Conservation (phyloP, 2,329 filamentous ascomycete genomes). For the Colletotrichum paranaense region DNA sequence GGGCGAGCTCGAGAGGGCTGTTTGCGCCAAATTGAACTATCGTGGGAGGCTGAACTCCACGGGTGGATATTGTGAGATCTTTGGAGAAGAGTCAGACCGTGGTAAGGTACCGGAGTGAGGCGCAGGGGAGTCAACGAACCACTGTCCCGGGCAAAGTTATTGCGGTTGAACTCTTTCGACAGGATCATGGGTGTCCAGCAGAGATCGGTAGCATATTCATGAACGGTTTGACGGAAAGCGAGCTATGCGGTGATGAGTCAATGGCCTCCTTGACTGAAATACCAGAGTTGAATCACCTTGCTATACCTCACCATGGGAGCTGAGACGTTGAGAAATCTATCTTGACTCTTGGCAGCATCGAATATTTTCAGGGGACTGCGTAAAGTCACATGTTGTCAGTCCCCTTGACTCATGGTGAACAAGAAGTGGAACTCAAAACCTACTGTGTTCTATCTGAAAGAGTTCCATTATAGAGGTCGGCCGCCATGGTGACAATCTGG, state of each 20-base stretch:
- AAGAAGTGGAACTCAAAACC: neutral
- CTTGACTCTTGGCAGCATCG: conserved; percentile 61
- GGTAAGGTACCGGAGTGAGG: neutral
- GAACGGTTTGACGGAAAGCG: conserved; percentile 75
- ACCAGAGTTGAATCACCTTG: conserved; percentile 52
- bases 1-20: conserved; percentile 68
- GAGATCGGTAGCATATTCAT: conserved; percentile 73
- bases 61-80: conserved; percentile 72
- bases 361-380: conserved; percentile 69
- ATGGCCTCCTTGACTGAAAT: neutral
- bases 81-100: neutral
- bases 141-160: conserved; percentile 67
- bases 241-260: conserved; percentile 54
- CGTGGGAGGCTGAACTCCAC: conserved; percentile 64
- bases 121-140: conserved; percentile 53
- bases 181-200: conserved; percentile 80
- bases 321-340: conserved; percentile 66
- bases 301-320: conserved; percentile 78
- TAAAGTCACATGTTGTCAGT: conserved; percentile 9
- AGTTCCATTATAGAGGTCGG: conserved; percentile 25
- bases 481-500: conserved; percentile 11
- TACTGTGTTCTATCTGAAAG: conserved; percentile 33
- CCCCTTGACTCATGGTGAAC: neutral
- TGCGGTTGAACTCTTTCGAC: conserved; percentile 76
- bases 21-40: conserved; percentile 77